Percentiles rank a stretch among this genome's conserved stretches.
These are phyloP conservation scores for Auricularia sp. DNA, from an alignment of 768 basidiomycete species.

Conservation along the genomic window DNA sequence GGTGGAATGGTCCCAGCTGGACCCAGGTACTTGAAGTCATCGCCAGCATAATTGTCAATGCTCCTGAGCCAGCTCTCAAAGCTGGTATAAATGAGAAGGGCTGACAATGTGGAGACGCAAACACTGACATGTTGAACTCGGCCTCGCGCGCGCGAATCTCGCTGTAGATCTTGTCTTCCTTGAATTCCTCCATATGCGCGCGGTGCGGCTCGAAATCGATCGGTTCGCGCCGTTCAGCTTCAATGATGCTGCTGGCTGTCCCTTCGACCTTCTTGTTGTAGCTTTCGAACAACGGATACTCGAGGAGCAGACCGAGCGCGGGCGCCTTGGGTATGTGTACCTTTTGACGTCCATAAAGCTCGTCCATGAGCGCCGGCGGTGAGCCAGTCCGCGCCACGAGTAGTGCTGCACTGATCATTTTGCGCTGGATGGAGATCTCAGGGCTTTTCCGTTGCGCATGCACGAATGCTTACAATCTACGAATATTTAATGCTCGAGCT, in stretches of 20 bases:
- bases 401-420: slow-evolving; percentile 90
- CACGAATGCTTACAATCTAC: slow-evolving; percentile 9
- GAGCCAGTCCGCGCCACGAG: slow-evolving; percentile 67
- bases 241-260: not conserved
- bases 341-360: slow-evolving; percentile 65
- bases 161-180: slow-evolving; percentile 75
- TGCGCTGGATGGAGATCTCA: slow-evolving; percentile 48
- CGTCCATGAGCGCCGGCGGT: slow-evolving; percentile 63
- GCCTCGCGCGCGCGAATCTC: slow-evolving; percentile 82
- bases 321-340: slow-evolving; percentile 95
- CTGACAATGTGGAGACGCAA: not conserved
- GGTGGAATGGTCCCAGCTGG: slow-evolving; percentile 67
- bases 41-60: slow-evolving; percentile 65
- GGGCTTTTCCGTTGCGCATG: not conserved
- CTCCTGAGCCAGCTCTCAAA: slow-evolving; percentile 80
- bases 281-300: slow-evolving; percentile 71
- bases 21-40: slow-evolving; percentile 73
- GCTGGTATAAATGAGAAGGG: slow-evolving; percentile 26
- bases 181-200: slow-evolving; percentile 71
- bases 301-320: slow-evolving; percentile 83
- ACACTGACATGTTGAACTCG: slow-evolving; percentile 59
- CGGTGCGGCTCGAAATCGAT: slow-evolving; percentile 64
- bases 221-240: slow-evolving; percentile 14
- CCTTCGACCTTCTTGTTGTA: slow-evolving; percentile 57
- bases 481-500: slow-evolving; percentile 2